Conservation (phyloP, 2,329 filamentous ascomycete genomes). For the Purpureocillium lavendulum region DNA sequence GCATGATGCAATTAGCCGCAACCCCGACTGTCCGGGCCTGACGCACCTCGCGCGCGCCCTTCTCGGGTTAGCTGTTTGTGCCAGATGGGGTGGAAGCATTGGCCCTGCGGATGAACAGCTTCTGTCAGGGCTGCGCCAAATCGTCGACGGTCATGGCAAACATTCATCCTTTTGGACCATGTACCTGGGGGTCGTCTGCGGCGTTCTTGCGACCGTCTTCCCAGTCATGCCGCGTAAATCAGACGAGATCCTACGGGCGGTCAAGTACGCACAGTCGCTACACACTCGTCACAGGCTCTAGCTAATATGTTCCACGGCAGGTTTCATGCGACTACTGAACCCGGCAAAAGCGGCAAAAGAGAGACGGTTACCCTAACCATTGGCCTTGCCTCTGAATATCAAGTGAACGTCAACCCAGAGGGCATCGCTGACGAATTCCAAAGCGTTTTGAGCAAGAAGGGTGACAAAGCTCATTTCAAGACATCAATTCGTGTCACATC, state of each 20-base stretch:
- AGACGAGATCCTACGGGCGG: slow-evolving; percentile 21
- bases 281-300: neutral
- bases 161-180: slow-evolving; percentile 43
- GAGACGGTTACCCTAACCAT: slow-evolving; percentile 28
- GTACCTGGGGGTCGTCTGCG: slow-evolving; percentile 41
- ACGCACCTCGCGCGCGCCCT: slow-evolving; percentile 64
- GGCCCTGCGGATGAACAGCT: slow-evolving; percentile 38
- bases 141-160: slow-evolving; percentile 27
- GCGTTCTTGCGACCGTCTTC: slow-evolving; percentile 31
- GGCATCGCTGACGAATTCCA: slow-evolving; percentile 25
- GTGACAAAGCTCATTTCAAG: slow-evolving; percentile 21
- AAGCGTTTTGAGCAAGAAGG: slow-evolving; percentile 21
- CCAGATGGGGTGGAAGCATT: slow-evolving; percentile 62
- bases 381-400: slow-evolving; percentile 18
- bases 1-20: slow-evolving; percentile 61
- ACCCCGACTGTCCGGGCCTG: slow-evolving; percentile 63
- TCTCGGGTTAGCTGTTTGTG: slow-evolving; percentile 62
- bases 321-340: slow-evolving; percentile 2
- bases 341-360: slow-evolving; percentile 22
- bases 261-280: no score
- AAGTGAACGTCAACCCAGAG: slow-evolving; percentile 21
- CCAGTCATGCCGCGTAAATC: slow-evolving; percentile 29
- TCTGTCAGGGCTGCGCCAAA: slow-evolving; percentile 29
- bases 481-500: slow-evolving; percentile 20
- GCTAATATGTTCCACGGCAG: slow-evolving; percentile 3